Conservation (phyloP, 768 basidiomycete species). For the Kwoniella mangroviensis region DNA sequence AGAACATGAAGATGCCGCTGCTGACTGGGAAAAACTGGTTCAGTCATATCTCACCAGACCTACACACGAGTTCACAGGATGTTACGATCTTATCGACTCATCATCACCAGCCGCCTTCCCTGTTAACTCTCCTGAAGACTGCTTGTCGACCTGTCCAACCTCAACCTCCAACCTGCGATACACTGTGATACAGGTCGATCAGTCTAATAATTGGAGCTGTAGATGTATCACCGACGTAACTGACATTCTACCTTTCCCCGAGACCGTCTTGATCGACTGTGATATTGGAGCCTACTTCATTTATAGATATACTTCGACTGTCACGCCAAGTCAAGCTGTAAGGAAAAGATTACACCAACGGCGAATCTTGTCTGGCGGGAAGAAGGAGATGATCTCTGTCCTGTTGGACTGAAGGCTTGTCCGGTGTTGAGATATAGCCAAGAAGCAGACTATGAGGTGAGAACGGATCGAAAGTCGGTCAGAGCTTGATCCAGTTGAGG, state of each 20-base stretch:
- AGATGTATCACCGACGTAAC: not conserved
- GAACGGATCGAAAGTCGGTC: not conserved
- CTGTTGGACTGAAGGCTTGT: conserved; percentile 2
- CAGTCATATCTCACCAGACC: not conserved
- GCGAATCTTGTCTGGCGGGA: not conserved
- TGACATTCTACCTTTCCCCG: not conserved
- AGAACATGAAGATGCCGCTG: too few species aligned
- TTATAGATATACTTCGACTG: not conserved
- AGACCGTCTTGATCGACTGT: conserved; percentile 2
- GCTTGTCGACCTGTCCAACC: not conserved
- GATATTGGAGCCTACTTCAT: not conserved
- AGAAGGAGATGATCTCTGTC: not conserved
- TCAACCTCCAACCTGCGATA: not conserved
- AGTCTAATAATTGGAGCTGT: not conserved
- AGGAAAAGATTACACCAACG: not conserved
- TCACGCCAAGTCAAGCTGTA: conserved; percentile 6
- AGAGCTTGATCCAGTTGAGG: too few species aligned
- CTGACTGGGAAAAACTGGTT: too few species aligned
- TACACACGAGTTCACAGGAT: not conserved
- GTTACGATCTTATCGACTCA: not conserved
- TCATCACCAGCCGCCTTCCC: not conserved
- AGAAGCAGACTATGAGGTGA: not conserved
- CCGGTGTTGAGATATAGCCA: not conserved
- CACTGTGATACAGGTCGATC: not conserved
- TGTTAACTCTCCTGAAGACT: not conserved